Conservation (phyloP, 2,329 filamentous ascomycete genomes). For the Cladobotryum protrusum region DNA sequence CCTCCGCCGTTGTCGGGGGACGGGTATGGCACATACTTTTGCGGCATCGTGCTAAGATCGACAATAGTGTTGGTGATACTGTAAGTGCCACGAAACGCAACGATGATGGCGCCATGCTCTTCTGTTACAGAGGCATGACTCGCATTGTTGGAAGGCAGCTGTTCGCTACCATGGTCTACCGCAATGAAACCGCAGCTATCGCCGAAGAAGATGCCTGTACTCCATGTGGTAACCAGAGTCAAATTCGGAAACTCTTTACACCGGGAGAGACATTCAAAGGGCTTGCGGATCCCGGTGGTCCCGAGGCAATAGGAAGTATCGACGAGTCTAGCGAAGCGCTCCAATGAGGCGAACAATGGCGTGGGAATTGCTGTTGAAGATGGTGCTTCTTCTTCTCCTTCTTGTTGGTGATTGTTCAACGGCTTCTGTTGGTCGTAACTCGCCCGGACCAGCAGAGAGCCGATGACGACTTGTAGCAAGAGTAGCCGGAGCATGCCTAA, state of each 20-base stretch:
- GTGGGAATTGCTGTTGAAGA: conserved; percentile 41
- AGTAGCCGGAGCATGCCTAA: conserved; percentile 2
- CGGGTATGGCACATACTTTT: conserved; percentile 86
- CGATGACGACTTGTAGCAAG: conserved; percentile 1
- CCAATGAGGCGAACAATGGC: conserved; percentile 70
- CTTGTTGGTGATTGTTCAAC: background rate
- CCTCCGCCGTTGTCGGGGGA: conserved; percentile 40
- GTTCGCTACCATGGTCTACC: conserved; percentile 55
- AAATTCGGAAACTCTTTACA: conserved; percentile 79
- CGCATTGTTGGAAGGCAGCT: conserved; percentile 17
- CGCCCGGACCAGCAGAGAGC: conserved; percentile 1
- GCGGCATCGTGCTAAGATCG: conserved; percentile 82
- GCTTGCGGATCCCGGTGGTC: conserved; percentile 70
- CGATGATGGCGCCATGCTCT: conserved; percentile 51
- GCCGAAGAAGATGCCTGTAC: conserved; percentile 77
- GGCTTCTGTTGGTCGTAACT: conserved; percentile 6
- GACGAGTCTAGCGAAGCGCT: conserved; percentile 83
- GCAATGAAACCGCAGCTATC: conserved; percentile 94
- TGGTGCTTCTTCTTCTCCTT: background rate
- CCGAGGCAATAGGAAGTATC: conserved; percentile 95
- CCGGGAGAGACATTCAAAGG: conserved; percentile 78
- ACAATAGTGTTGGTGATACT: conserved; percentile 86
- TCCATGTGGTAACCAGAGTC: conserved; percentile 78
- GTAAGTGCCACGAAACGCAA: conserved; percentile 92
- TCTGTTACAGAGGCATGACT: background rate